phyloP scores from a whole-genome alignment of 441 rosid genomes.

The Syzygium malaccense region DNA sequence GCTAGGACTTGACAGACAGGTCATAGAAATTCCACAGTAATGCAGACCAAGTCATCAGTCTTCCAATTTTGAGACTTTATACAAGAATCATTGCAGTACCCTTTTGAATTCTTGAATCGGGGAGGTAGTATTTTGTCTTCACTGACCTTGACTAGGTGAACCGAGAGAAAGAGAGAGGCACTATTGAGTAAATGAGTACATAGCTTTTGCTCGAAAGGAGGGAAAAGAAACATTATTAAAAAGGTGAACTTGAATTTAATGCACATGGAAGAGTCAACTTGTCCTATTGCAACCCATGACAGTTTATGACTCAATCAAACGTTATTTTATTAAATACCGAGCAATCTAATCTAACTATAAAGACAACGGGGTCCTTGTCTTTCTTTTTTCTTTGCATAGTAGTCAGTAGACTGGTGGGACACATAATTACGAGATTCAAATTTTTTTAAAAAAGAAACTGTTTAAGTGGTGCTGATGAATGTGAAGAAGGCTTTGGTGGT shows the following conservation, averaged over 20 bases:
- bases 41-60: not conserved
- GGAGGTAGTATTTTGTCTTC: not conserved
- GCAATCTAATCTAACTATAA: not conserved
- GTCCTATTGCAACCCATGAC: slow-evolving; percentile 8
- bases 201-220: slow-evolving; percentile 11
- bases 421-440: not conserved
- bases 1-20: not conserved
- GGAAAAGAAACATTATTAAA: not conserved
- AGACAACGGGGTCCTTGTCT: not conserved
- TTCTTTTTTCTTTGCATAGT: not conserved
- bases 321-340: not conserved
- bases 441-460: not conserved
- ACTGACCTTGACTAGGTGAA: slow-evolving; percentile 13
- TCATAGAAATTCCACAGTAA: not conserved
- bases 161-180: not conserved
- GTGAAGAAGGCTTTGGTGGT: slow-evolving; percentile 2
- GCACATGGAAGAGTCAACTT: slow-evolving; percentile 21
- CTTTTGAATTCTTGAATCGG: slow-evolving; percentile 3
- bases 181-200: not conserved
- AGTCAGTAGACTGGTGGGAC: slow-evolving; percentile 8
- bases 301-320: slow-evolving; percentile 4
- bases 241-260: not conserved
- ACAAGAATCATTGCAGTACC: slow-evolving; percentile 7
- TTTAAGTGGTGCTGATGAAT: not conserved
- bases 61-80: not conserved